Evolutionary conservation across 2,329 filamentous ascomycete genomes (phyloP).

Genomic region (Stylonectria norvegica): DNA sequence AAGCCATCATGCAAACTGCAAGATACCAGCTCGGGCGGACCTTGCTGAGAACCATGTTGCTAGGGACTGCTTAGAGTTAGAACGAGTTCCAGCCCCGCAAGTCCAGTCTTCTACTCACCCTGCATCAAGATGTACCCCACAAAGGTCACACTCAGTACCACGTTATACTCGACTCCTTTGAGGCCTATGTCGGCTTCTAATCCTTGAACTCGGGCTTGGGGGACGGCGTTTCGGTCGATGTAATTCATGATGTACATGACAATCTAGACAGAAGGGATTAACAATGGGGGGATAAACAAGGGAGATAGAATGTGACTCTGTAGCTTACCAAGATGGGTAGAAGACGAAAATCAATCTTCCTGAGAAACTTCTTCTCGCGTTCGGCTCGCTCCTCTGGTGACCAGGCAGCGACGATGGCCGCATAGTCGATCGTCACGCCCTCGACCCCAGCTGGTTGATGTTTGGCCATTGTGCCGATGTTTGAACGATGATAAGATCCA

Average conservation of each 20-base stretch:
- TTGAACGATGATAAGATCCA: no score
- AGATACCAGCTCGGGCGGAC: conserved; percentile 42
- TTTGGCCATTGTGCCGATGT: conserved; percentile 6
- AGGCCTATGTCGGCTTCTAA: conserved; percentile 42
- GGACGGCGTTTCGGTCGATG: conserved; percentile 38
- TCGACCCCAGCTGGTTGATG: conserved; percentile 1
- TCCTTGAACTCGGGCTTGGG: conserved; percentile 40
- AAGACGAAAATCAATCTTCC: conserved; percentile 12
- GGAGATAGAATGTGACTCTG: neutral
- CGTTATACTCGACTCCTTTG: conserved; percentile 37
- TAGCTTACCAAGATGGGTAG: conserved; percentile 11
- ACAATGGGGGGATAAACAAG: neutral
- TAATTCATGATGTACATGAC: conserved; percentile 58
- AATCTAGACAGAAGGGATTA: conserved; percentile 1
- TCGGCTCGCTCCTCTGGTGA: conserved; percentile 9
- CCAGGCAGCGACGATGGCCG: conserved; percentile 17
- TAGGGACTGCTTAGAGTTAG: conserved; percentile 36
- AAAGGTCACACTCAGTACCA: conserved; percentile 33
- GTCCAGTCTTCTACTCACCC: conserved; percentile 9
- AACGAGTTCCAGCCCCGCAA: neutral
- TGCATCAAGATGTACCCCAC: conserved; percentile 36
- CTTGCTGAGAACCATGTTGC: conserved; percentile 44
- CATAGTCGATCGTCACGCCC: conserved; percentile 12
- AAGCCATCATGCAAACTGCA: conserved; percentile 21
- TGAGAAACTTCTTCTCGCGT: conserved; percentile 10